A percentile compares a stretch with the other conserved stretches of the same genome.
Evolutionary conservation across 129 eudicot species (phyloP).

Genomic region (Dittrichia graveolens): DNA sequence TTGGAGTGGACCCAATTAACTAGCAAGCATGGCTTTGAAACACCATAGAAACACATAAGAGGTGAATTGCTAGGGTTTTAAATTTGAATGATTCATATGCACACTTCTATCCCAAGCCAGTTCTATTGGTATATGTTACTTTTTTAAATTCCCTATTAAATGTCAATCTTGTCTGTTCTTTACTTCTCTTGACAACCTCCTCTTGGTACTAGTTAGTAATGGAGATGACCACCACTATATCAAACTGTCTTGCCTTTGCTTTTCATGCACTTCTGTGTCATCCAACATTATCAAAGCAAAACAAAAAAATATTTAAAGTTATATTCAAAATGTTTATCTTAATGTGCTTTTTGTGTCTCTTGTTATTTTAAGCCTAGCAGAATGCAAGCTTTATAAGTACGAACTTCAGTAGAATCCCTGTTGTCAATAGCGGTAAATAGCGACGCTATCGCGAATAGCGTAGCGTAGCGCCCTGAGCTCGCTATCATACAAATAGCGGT

Average conservation of each 20-base stretch:
- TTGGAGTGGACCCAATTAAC: too few relatives aligned
- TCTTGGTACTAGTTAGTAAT: background rate
- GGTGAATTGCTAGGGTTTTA: too few relatives aligned
- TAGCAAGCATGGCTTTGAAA: too few relatives aligned
- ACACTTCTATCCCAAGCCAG: background rate
- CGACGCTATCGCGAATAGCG: too few relatives aligned
- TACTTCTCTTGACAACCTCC: background rate
- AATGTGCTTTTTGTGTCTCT: constrained; percentile 14
- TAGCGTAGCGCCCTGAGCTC: too few relatives aligned
- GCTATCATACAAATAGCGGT: too few relatives aligned
- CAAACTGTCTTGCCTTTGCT: too few relatives aligned
- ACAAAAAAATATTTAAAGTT: background rate
- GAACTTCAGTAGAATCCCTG: background rate
- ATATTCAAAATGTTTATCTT: background rate
- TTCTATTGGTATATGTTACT: constrained; percentile 1
- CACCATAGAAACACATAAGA: too few relatives aligned
- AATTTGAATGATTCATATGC: too few relatives aligned
- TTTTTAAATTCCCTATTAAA: too few relatives aligned
- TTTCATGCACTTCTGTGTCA: background rate
- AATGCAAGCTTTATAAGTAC: constrained; percentile 16
- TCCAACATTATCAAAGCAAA: constrained; percentile 1
- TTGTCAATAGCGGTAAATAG: too few relatives aligned
- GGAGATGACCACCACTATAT: background rate
- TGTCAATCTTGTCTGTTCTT: background rate
- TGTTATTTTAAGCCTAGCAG: constrained; percentile 11